A percentile compares a stretch with the other conserved stretches of the same genome.
Conservation (phyloP, 495 filamentous ascomycete species). For the Neurospora tetrasperma region DNA sequence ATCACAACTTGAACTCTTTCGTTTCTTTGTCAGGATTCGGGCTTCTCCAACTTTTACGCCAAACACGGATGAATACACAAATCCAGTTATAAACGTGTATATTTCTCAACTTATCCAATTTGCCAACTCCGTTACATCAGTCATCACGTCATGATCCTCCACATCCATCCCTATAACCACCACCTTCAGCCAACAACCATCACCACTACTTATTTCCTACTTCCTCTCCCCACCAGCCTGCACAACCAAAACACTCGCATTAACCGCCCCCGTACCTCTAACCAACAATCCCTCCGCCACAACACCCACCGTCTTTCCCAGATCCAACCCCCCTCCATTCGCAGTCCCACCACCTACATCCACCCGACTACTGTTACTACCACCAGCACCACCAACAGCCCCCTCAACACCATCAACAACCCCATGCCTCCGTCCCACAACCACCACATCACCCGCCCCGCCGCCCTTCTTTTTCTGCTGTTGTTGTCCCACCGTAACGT, state of each 20-base stretch:
- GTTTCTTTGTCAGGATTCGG: too few species aligned
- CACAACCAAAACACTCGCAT: slow-evolving; percentile 68
- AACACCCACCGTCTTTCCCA: slow-evolving; percentile 54
- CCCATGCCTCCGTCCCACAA: slow-evolving; percentile 53
- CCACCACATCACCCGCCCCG: slow-evolving; percentile 70
- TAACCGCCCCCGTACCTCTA: slow-evolving; percentile 37
- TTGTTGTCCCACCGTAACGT: slow-evolving; percentile 46
- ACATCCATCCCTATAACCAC: too few species aligned
- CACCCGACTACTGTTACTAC: background rate
- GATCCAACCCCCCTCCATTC: slow-evolving; percentile 21
- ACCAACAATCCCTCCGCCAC: slow-evolving; percentile 58
- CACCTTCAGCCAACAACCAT: too few species aligned
- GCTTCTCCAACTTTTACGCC: too few species aligned
- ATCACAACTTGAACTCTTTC: too few species aligned
- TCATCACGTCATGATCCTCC: too few species aligned
- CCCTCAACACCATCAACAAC: slow-evolving; percentile 16
- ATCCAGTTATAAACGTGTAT: too few species aligned
- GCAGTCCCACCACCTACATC: background rate
- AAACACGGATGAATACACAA: too few species aligned
- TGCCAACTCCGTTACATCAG: too few species aligned
- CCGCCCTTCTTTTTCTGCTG: slow-evolving; percentile 24
- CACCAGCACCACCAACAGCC: background rate
- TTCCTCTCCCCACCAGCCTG: slow-evolving; percentile 44
- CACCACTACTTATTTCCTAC: background rate
- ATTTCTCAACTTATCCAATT: too few species aligned